Evolutionary conservation across 129 eudicot genomes (phyloP).

Genomic region (Artemisia tridentata): DNA sequence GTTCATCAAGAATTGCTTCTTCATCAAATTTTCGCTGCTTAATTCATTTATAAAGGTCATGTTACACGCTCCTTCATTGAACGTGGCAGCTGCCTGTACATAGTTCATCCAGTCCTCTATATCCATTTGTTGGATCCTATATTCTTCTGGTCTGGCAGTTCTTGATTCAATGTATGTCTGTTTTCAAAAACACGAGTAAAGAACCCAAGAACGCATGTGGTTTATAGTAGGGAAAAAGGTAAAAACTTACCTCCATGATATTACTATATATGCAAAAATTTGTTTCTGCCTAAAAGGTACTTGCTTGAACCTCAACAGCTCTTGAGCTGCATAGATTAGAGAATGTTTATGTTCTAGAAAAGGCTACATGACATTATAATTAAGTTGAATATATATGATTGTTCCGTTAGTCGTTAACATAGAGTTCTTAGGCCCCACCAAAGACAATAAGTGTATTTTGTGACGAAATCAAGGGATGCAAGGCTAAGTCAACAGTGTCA

Average conservation of each 20-base stretch:
- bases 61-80: slow-evolving; percentile 59
- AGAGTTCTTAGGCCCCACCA: slow-evolving; percentile 82
- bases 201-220: not conserved
- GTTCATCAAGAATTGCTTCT: slow-evolving; percentile 49
- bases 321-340: slow-evolving; percentile 49
- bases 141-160: slow-evolving; percentile 60
- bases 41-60: slow-evolving; percentile 63
- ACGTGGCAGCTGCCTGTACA: slow-evolving; percentile 70
- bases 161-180: slow-evolving; percentile 76
- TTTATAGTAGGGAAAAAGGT: not conserved
- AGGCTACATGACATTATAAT: not conserved
- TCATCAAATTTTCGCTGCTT: slow-evolving; percentile 64
- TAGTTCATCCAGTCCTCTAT: slow-evolving; percentile 78
- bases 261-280: slow-evolving; percentile 56
- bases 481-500: slow-evolving; percentile 44
- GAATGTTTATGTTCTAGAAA: not conserved
- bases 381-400: not conserved
- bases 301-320: slow-evolving; percentile 63
- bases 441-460: slow-evolving; percentile 59
- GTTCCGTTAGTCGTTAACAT: slow-evolving; percentile 36
- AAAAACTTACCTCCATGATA: slow-evolving; percentile 70
- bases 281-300: slow-evolving; percentile 66
- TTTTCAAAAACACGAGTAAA: too few species aligned
- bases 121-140: slow-evolving; percentile 64
- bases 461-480: slow-evolving; percentile 44